Percentiles rank a stretch among this genome's conserved stretches.
Conservation (phyloP, 192 early-diverging fungal species). For the Gonapodya sp. region DNA sequence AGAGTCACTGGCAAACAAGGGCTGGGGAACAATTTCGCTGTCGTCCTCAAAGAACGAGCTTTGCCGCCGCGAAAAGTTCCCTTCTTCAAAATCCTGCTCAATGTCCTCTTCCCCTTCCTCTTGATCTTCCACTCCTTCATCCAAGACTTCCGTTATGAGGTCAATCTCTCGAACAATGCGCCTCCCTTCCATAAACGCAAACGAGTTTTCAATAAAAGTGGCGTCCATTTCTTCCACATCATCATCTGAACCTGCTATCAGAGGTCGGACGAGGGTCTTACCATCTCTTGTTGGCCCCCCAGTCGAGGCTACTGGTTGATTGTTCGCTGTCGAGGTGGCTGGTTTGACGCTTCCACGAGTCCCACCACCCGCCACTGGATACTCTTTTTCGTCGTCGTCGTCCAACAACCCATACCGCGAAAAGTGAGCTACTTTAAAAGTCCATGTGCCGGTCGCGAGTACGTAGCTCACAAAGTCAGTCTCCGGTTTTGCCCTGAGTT, state of each 20-base stretch:
- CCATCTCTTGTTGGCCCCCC: not conserved
- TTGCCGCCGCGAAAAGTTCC: conserved; percentile 11
- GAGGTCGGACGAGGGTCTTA: not conserved
- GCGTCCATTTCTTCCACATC: not conserved
- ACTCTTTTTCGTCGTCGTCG: conserved; percentile 25
- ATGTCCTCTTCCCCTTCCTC: conserved; percentile 21
- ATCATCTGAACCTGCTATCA: not conserved
- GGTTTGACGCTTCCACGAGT: not conserved
- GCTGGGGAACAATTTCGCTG: conserved; percentile 11
- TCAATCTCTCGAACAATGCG: not conserved
- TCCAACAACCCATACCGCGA: conserved; percentile 64
- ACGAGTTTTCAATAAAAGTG: not conserved
- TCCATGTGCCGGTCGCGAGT: conserved; percentile 69
- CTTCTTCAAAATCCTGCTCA: conserved; percentile 17
- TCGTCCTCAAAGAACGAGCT: conserved; percentile 17
- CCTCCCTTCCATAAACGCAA: not conserved
- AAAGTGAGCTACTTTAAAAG: conserved; percentile 73
- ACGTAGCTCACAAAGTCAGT: conserved; percentile 73
- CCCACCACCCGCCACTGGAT: not conserved
- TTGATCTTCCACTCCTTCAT: conserved; percentile 44
- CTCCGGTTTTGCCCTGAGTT: conserved; percentile 24
- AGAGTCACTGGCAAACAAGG: not conserved
- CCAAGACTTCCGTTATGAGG: not conserved
- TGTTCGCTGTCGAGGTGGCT: not conserved
- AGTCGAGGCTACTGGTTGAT: too few relatives aligned